phyloP scores from a whole-genome alignment of 208 protist genomes.

The Trypanosoma grayi region DNA sequence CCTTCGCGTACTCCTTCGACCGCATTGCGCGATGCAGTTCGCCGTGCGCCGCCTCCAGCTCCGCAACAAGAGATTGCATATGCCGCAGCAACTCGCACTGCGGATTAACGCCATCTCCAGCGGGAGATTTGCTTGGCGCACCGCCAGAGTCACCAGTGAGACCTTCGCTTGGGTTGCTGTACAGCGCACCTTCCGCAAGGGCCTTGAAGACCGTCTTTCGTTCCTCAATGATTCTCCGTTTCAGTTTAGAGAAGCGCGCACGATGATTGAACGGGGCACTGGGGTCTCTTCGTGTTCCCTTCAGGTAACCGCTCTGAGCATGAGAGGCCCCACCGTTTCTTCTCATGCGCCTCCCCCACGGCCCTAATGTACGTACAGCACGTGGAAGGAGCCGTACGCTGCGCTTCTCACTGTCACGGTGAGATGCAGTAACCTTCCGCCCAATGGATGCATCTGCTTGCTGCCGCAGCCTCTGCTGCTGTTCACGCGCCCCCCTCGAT shows the following conservation, averaged over 20 bases:
- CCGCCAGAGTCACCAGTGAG: neutral
- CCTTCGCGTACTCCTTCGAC: conserved; percentile 7
- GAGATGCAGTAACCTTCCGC: neutral
- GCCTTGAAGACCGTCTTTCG: conserved; percentile 24
- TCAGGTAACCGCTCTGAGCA: neutral
- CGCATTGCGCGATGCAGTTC: conserved; percentile 33
- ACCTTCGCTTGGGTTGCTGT: neutral
- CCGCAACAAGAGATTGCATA: conserved; percentile 13
- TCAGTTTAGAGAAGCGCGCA: conserved; percentile 34
- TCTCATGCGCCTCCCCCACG: neutral
- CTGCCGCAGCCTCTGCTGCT: neutral
- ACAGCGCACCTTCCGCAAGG: neutral
- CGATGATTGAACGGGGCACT: conserved; percentile 40
- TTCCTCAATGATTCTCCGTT: conserved; percentile 34
- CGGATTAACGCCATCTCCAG: neutral
- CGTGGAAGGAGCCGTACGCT: neutral
- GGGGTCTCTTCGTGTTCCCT: conserved; percentile 35
- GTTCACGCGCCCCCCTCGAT: neutral
- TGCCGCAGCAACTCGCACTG: neutral
- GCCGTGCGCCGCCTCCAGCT: conserved; percentile 22
- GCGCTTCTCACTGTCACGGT: neutral
- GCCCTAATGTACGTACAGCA: neutral
- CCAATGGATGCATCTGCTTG: neutral
- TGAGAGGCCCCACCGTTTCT: neutral
- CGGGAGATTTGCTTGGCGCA: neutral